Percentiles rank a stretch among this genome's conserved stretches.
Conservation (phyloP, 1,139 yeast species). For the Saccharomyces hybrid region DNA sequence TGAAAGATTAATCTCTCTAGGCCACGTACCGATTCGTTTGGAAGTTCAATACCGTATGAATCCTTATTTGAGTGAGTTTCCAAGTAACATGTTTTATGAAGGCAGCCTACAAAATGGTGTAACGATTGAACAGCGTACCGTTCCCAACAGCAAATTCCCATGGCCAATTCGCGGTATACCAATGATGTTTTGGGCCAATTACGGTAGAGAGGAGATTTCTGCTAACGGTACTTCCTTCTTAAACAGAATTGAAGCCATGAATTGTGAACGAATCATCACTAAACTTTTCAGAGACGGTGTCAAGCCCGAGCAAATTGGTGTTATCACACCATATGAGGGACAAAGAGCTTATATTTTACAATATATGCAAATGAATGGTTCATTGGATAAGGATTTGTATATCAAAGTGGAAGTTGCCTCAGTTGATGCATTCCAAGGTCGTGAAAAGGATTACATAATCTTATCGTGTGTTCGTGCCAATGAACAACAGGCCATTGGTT, state of each 20-base stretch:
- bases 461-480: slow-evolving; percentile 89
- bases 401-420: slow-evolving; percentile 78
- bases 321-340: slow-evolving; percentile 91
- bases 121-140: slow-evolving; percentile 58
- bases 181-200: slow-evolving; percentile 93
- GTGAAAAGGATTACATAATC: slow-evolving; percentile 87
- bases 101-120: slow-evolving; percentile 91
- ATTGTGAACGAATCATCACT: slow-evolving; percentile 73
- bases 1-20: slow-evolving; percentile 76
- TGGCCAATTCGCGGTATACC: slow-evolving; percentile 83
- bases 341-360: slow-evolving; percentile 79
- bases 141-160: slow-evolving; percentile 57
- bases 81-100: slow-evolving; percentile 88
- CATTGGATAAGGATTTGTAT: slow-evolving; percentile 60
- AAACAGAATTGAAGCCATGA: slow-evolving; percentile 87
- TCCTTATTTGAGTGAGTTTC: slow-evolving; percentile 78
- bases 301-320: slow-evolving; percentile 75
- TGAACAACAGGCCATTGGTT: slow-evolving; percentile 75
- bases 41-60: slow-evolving; percentile 96
- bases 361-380: slow-evolving; percentile 68
- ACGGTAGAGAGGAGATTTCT: slow-evolving; percentile 84
- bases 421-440: slow-evolving; percentile 94
- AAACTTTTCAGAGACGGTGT: slow-evolving; percentile 74
- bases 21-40: slow-evolving; percentile 76
- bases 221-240: slow-evolving; percentile 77